These are phyloP conservation scores for Syncephalastrum racemosum DNA, from an alignment of 371 early-diverging fungal species.

Conservation along the genomic window DNA sequence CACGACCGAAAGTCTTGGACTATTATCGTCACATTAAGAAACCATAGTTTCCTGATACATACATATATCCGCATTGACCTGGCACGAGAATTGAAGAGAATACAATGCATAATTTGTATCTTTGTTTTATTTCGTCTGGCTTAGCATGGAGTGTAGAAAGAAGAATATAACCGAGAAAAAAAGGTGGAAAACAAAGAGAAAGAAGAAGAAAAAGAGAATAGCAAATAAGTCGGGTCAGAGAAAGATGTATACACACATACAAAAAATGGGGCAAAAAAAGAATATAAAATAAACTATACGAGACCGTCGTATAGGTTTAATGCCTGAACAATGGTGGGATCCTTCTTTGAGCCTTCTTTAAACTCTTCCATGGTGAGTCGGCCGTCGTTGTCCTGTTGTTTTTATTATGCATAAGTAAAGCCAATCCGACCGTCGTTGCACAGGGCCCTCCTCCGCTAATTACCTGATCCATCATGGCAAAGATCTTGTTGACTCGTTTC, in stretches of 20 bases:
- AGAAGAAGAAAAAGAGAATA: slow-evolving; percentile 1
- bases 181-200: slow-evolving; percentile 1
- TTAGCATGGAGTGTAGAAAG: no score
- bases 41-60: no score
- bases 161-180: no score
- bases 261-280: not conserved
- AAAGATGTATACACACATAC: no score
- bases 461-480: slow-evolving; percentile 84
- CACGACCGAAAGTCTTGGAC: no score
- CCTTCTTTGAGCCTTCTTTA: slow-evolving; percentile 84
- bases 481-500: slow-evolving; percentile 89
- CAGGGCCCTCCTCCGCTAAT: slow-evolving; percentile 4
- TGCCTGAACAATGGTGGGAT: slow-evolving; percentile 88
- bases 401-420: not conserved
- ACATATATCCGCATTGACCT: no score
- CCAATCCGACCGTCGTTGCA: not conserved
- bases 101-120: no score
- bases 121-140: no score
- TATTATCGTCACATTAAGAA: no score
- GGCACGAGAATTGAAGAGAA: no score
- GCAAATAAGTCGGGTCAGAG: no score
- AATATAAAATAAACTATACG: slow-evolving; percentile 44
- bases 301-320: slow-evolving; percentile 85
- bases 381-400: slow-evolving; percentile 70
- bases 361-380: slow-evolving; percentile 83